Evolutionary conservation across 352 stramenopile genomes (phyloP).

Genomic region (Phytophthora europaea): DNA sequence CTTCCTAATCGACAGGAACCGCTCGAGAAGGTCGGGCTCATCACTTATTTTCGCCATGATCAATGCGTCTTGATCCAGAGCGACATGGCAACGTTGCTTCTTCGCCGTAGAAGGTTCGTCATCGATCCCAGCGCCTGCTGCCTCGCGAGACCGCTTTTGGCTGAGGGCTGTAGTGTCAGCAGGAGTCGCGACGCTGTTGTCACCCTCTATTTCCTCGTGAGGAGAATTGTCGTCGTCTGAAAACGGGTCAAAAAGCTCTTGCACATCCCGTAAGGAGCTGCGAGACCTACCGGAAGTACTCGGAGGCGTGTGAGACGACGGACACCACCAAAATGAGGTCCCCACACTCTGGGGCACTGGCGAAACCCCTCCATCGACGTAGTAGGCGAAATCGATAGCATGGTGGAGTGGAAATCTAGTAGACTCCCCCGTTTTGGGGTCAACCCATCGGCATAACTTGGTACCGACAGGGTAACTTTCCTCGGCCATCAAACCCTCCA

Average conservation of each 20-base stretch:
- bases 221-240: slow-evolving; percentile 1
- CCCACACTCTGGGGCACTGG: slow-evolving; percentile 5
- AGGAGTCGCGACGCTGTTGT: too few relatives aligned
- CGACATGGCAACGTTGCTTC: background rate
- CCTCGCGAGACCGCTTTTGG: too few relatives aligned
- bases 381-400: background rate
- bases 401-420: too few relatives aligned
- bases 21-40: slow-evolving; percentile 10
- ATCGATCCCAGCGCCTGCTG: too few relatives aligned
- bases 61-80: slow-evolving; percentile 11
- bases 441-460: too few relatives aligned
- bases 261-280: background rate
- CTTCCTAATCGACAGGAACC: slow-evolving; percentile 4
- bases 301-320: background rate
- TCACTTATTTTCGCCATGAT: slow-evolving; percentile 10
- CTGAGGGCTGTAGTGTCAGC: too few relatives aligned
- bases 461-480: too few relatives aligned
- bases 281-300: background rate
- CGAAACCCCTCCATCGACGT: background rate
- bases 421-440: too few relatives aligned
- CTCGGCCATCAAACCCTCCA: too few relatives aligned
- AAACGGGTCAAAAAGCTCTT: slow-evolving; percentile 14
- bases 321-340: background rate
- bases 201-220: background rate
- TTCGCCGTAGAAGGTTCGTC: background rate